phyloP scores from a whole-genome alignment of 148 eudicot genomes.

The Talinum fruticosum region DNA sequence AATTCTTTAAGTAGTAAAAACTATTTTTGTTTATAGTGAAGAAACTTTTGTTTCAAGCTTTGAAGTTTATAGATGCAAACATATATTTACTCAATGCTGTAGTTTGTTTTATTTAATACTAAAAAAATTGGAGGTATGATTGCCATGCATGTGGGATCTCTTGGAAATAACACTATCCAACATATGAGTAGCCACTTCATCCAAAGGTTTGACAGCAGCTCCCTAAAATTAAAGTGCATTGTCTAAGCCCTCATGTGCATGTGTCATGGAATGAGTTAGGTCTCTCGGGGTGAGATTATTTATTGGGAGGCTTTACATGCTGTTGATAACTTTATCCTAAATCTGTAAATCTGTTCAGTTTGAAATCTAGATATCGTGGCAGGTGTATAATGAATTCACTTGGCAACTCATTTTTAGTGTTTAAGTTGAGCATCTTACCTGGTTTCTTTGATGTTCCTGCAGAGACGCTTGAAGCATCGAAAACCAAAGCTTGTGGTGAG shows the following conservation, averaged over 20 bases:
- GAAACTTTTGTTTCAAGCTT: background rate
- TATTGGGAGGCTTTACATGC: too few relatives aligned
- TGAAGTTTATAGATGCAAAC: background rate
- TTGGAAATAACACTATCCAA: background rate
- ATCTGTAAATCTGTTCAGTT: too few relatives aligned
- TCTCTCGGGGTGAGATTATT: too few relatives aligned
- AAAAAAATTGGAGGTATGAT: too few relatives aligned
- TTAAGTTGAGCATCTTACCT: slow-evolving; percentile 4
- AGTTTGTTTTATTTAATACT: background rate
- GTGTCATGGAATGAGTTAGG: background rate
- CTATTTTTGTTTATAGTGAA: background rate
- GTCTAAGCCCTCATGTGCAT: background rate
- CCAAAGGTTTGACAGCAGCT: background rate
- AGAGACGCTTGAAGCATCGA: slow-evolving; percentile 88
- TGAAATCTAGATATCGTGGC: background rate
- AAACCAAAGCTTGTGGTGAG: slow-evolving; percentile 84
- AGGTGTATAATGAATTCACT: background rate
- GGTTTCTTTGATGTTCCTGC: slow-evolving; percentile 28
- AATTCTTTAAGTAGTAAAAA: background rate
- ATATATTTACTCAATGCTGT: background rate
- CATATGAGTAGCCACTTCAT: background rate
- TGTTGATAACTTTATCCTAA: too few relatives aligned
- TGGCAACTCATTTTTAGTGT: background rate
- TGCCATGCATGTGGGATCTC: background rate
- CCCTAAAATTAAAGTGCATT: background rate